A percentile compares a stretch with the other conserved stretches of the same genome.
Evolutionary conservation across 1,284 basidiomycete species (phyloP).

Genomic region (Vanrija sp.): DNA sequence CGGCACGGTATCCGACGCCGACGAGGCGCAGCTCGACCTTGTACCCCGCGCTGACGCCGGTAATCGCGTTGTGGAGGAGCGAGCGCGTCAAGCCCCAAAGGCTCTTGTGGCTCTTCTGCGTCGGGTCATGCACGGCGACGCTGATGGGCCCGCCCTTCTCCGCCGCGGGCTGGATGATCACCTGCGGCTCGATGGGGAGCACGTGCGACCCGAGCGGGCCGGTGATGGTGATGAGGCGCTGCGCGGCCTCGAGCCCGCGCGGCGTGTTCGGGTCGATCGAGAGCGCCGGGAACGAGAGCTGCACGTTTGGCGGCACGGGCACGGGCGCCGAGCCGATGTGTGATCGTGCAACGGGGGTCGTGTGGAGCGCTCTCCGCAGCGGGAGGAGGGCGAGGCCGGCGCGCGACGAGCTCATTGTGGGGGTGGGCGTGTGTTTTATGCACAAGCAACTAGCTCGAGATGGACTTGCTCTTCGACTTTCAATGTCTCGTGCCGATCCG

Average conservation of each 20-base stretch:
- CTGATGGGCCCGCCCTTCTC: slow-evolving; percentile 19
- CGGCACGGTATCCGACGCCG: slow-evolving; percentile 90
- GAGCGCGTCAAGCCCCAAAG: slow-evolving; percentile 94
- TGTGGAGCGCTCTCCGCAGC: slow-evolving; percentile 24
- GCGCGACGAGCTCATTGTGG: slow-evolving; percentile 12
- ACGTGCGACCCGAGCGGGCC: slow-evolving; percentile 73
- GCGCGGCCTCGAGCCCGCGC: slow-evolving; percentile 18
- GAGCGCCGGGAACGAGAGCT: slow-evolving; percentile 49
- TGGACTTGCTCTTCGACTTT: neutral
- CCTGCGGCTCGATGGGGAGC: slow-evolving; percentile 62
- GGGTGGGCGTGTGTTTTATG: neutral
- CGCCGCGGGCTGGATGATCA: slow-evolving; percentile 50
- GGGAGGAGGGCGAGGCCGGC: slow-evolving; percentile 6
- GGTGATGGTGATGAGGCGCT: slow-evolving; percentile 51
- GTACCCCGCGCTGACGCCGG: slow-evolving; percentile 86
- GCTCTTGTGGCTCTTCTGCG: slow-evolving; percentile 69
- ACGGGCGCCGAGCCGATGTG: slow-evolving; percentile 82
- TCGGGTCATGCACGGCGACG: slow-evolving; percentile 67
- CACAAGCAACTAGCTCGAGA: neutral
- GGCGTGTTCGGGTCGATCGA: slow-evolving; percentile 33
- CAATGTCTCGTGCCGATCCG: neutral
- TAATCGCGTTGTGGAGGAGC: slow-evolving; percentile 81
- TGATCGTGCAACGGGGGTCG: slow-evolving; percentile 28
- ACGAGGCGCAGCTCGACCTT: slow-evolving; percentile 78
- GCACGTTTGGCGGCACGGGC: slow-evolving; percentile 62